Percentiles rank a stretch among this genome's conserved stretches.
Conservation (phyloP, 1,284 basidiomycete genomes). For the Sanguinoderma infundibulare region DNA sequence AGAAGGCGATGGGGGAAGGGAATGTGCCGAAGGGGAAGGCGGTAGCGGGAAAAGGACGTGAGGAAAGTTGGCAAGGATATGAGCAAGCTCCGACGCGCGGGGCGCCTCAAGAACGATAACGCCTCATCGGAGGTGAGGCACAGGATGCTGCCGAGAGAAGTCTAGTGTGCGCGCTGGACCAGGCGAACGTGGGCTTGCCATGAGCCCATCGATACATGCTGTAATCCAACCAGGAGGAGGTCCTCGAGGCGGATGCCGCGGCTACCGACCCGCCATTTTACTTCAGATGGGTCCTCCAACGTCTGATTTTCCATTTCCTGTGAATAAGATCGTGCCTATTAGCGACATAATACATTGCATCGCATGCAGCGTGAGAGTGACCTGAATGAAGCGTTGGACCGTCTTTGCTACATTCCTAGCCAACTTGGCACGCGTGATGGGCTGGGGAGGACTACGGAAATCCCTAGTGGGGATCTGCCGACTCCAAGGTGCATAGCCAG, state of each 20-base stretch:
- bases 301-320: conserved; percentile 50
- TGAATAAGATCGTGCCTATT: neutral
- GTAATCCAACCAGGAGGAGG: conserved; percentile 71
- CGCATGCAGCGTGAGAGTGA: conserved; percentile 13
- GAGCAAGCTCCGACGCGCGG: neutral
- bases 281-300: conserved; percentile 52
- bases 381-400: conserved; percentile 44
- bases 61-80: no score
- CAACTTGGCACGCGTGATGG: conserved; percentile 53
- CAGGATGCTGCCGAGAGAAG: neutral
- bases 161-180: conserved; percentile 17
- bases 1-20: no score
- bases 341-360: neutral
- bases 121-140: neutral
- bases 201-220: conserved; percentile 78
- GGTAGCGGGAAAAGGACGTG: neutral
- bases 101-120: neutral
- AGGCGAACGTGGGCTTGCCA: conserved; percentile 80
- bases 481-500: conserved; percentile 75
- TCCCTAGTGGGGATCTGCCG: conserved; percentile 80
- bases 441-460: conserved; percentile 73
- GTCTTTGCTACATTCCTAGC: conserved; percentile 44
- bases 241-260: conserved; percentile 63
- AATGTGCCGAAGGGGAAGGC: neutral
- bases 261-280: conserved; percentile 62